These are phyloP conservation scores for Kwoniella sp. DNA, from an alignment of 768 basidiomycete genomes.

Conservation along the genomic window DNA sequence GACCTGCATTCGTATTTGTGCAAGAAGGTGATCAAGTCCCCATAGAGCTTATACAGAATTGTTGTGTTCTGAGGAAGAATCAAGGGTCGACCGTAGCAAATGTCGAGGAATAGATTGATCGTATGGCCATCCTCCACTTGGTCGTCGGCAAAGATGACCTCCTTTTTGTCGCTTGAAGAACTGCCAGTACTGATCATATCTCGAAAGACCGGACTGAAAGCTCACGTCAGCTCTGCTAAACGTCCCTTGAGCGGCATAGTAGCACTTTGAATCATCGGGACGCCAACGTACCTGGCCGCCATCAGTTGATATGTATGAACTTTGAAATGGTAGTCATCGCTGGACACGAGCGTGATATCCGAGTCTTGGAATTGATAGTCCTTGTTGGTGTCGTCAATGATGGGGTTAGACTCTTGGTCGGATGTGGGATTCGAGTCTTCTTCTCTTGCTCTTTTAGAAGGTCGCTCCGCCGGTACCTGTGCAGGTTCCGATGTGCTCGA, in stretches of 20 bases:
- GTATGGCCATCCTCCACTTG: not conserved
- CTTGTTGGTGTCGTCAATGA: not conserved
- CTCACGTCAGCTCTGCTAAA: too few species aligned
- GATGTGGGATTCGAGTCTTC: not conserved
- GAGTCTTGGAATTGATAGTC: slow-evolving; percentile 1
- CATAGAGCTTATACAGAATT: too few species aligned
- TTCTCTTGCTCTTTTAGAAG: too few species aligned
- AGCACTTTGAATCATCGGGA: not conserved
- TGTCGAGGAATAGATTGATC: not conserved
- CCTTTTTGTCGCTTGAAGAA: too few species aligned
- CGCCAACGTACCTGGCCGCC: slow-evolving; percentile 8
- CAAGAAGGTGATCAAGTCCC: too few species aligned
- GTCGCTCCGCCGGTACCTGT: too few species aligned
- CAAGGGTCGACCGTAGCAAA: not conserved
- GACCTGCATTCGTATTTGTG: too few species aligned
- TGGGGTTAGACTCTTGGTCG: not conserved
- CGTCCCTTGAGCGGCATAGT: too few species aligned
- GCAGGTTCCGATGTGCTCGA: too few species aligned
- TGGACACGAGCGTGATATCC: slow-evolving; percentile 11
- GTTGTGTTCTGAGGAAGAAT: not conserved
- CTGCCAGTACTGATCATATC: not conserved
- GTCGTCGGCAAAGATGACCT: not conserved
- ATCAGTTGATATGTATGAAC: slow-evolving; percentile 11
- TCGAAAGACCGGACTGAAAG: not conserved
- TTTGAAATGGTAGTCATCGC: slow-evolving; percentile 9